phyloP scores from a whole-genome alignment of 495 filamentous ascomycete genomes.

The Neurospora sp. region DNA sequence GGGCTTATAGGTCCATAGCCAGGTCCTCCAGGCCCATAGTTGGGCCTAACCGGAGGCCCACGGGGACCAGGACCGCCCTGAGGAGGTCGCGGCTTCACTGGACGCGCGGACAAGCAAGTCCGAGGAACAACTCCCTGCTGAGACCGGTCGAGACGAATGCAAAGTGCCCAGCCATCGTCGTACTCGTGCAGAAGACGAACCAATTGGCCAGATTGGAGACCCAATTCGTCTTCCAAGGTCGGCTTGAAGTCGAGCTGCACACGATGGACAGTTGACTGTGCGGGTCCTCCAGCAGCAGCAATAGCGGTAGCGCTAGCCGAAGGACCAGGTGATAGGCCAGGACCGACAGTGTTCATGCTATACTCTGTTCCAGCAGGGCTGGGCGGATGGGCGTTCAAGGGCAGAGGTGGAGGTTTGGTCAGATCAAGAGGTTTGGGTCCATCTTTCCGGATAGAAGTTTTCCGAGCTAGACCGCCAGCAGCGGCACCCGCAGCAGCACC shows the following conservation, averaged over 20 bases:
- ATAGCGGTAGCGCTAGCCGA: constrained; percentile 39
- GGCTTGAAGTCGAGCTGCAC: constrained; percentile 94
- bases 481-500: constrained; percentile 21
- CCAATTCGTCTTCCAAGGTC: constrained; percentile 84
- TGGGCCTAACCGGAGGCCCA: constrained; percentile 17
- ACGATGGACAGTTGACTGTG: constrained; percentile 60
- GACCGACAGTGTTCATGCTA: constrained; percentile 41
- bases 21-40: neutral
- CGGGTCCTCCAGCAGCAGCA: constrained; percentile 45
- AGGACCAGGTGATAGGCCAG: constrained; percentile 35
- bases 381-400: constrained; percentile 26
- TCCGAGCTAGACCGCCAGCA: constrained; percentile 26
- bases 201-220: constrained; percentile 65
- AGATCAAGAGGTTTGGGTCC: constrained; percentile 38
- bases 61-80: constrained; percentile 18
- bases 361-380: constrained; percentile 53
- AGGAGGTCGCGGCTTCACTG: constrained; percentile 74
- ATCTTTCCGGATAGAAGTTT: constrained; percentile 36
- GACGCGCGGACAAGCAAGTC: constrained; percentile 84
- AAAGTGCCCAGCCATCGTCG: constrained; percentile 97
- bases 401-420: constrained; percentile 27
- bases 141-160: constrained; percentile 79
- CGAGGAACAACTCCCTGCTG: constrained; percentile 88
- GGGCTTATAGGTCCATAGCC: constrained; percentile 2
- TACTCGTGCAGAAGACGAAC: constrained; percentile 90